Evolutionary conservation across 2,329 filamentous ascomycete genomes (phyloP).

Genomic region (Didymella pinodella): DNA sequence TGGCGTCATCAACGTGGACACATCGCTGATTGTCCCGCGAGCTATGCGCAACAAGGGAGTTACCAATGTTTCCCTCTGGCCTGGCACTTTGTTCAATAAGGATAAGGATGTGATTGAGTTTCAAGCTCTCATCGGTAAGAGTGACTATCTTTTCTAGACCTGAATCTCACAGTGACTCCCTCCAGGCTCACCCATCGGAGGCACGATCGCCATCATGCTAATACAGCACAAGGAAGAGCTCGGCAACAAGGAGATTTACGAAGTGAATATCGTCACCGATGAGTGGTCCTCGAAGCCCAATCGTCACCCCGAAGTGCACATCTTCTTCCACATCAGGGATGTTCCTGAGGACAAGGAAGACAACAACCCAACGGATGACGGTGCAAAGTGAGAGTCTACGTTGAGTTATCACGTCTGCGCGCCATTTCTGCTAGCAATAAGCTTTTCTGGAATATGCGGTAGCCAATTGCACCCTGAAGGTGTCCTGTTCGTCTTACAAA

Average conservation of each 20-base stretch:
- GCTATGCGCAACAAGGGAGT: conserved; percentile 22
- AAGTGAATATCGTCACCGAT: conserved; percentile 24
- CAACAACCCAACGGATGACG: neutral
- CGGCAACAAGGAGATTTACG: conserved; percentile 28
- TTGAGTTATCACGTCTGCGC: neutral
- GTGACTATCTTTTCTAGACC: no score
- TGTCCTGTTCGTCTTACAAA: neutral
- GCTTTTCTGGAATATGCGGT: neutral
- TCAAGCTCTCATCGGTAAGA: conserved; percentile 31
- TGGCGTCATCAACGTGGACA: conserved; percentile 27
- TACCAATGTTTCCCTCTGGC: conserved; percentile 24
- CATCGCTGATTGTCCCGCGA: conserved; percentile 24
- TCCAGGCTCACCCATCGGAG: conserved; percentile 32
- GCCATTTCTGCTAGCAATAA: neutral
- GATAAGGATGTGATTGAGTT: conserved; percentile 25
- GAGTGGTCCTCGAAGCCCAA: neutral
- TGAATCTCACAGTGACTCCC: neutral
- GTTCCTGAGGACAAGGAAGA: conserved; percentile 12
- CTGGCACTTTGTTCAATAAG: conserved; percentile 25
- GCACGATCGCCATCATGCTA: conserved; percentile 26
- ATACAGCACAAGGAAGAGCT: conserved; percentile 28
- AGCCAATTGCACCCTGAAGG: neutral
- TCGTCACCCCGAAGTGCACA: conserved; percentile 10
- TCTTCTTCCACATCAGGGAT: conserved; percentile 29
- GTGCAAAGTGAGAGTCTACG: neutral